Base-by-base conservation (phyloP, 148 eudicot genomes). In the Talinum fruticosum region DNA sequence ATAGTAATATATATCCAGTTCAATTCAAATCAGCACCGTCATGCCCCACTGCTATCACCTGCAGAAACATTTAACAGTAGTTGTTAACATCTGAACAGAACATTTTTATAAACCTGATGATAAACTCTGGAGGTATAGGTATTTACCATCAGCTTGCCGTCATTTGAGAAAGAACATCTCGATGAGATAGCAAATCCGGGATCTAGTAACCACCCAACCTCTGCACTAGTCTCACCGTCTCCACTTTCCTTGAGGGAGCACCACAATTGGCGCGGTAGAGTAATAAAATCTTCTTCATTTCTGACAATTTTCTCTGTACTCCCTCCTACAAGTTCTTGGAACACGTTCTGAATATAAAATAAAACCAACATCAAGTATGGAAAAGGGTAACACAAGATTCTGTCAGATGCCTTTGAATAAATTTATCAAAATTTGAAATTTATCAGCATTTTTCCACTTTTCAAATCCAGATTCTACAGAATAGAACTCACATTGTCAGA, bases 171-270 rank as follows among this genome's bases (percentile, higher is more conserved):
- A 72, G 73, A 75, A 81, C 95, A 89, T 87, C 90, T 91, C 67
- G 99, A 93, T 75, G 99, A 87, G 41, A 91, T 81, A 73, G 93
- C 89, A 36, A 78, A 83, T 32, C 93, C 95, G 6, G 80, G 75
- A 66, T 86, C 90, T 72, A 93, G 76, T 76, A 96, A 77, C 98
- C 99, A 91, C 67, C 99, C 99, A 28, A 82, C 93, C 83, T 93
- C 95, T 61, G 85, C 92, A 85, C 82, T 84, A 69, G 84, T 91
- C 79, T 84, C 92, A 23, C 88, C 91, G 57, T 83, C 79, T 28
- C 79, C 92, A 24, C 69, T 72, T 76, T 83, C 86, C 67, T 79
- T 83, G 38, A 91, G 44, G 13, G 97, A 93, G 83, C 92, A 89
- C 98, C 99, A 96, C 51, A 96, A 76, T 41, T 90, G 89, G 76